phyloP scores from a whole-genome alignment of 2,329 filamentous ascomycete species.

The Purpureocillium takamizusanense region DNA sequence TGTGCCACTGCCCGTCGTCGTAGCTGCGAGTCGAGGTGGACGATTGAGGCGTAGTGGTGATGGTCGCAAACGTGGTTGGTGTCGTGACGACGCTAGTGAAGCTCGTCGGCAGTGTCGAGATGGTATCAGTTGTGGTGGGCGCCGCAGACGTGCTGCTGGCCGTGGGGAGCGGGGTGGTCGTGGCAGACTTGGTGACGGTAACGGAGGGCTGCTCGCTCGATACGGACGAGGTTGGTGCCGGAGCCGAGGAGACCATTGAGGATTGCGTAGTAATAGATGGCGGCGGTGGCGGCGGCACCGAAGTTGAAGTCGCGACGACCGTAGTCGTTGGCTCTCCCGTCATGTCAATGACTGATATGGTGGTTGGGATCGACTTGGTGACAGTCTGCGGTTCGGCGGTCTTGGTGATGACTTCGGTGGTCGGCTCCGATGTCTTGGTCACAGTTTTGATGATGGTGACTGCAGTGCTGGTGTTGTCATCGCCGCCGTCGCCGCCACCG shows the following conservation, averaged over 20 bases:
- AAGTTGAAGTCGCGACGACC: conserved; percentile 16
- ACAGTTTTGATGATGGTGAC: conserved; percentile 26
- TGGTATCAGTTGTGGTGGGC: background rate
- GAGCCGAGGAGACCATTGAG: background rate
- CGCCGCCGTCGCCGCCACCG: conserved; percentile 4
- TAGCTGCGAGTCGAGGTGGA: conserved; percentile 16
- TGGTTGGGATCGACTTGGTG: conserved; percentile 18
- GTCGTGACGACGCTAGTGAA: background rate
- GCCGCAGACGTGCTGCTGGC: background rate
- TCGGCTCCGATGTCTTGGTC: conserved; percentile 15
- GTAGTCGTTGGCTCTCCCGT: conserved; percentile 13
- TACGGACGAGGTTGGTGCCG: background rate
- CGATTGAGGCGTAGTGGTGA: conserved; percentile 3
- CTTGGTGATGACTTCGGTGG: conserved; percentile 17
- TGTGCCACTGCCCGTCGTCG: conserved; percentile 37
- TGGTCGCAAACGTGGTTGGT: conserved; percentile 3
- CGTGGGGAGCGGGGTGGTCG: background rate
- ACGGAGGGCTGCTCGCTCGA: background rate
- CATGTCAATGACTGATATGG: conserved; percentile 22
- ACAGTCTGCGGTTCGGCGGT: conserved; percentile 17
- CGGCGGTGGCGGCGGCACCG: background rate
- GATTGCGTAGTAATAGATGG: background rate
- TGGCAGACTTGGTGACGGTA: background rate
- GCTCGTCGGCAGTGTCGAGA: background rate
- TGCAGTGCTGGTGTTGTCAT: conserved; percentile 9